Evolutionary conservation across 805 yeast genomes (phyloP), one percentile per base, ranked within the genome.

Genomic region (Monosporozyma yasuniensis): DNA sequence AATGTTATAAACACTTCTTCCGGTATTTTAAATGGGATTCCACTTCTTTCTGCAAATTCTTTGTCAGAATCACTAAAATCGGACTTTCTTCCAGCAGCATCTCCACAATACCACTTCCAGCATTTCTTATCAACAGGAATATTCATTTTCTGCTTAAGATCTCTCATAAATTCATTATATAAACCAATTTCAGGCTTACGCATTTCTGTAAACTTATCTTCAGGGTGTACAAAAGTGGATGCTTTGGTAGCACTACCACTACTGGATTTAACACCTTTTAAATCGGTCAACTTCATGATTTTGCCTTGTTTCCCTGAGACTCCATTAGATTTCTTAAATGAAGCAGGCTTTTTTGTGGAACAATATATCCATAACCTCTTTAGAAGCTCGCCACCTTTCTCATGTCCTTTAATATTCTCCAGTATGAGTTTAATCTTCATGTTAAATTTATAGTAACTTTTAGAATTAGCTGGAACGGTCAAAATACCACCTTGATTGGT

Each of bases 41-140:
- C 78, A 1, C 76, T 60, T 18, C 70, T 73, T 42, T 71, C 54
- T 0, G 98, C 96, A 72, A 90, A 90, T 49, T 52, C 61, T 54
- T 63, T 65, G 64, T 91, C 99, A 46, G 85, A 78, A 57, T 86
- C 89, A 72, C 93, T 86, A 61, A 83, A 85, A 65, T 91, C 98
- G 0, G 61, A 65, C 1, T 62, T 59, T 48, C 98, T 72, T 0
- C 98, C 99, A 6, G 96, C 98, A 0, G 98, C 98, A 69, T 91
- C 99, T 5, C 99, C 99, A n/a, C 89, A 90, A 64, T 69, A 93
- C 44, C 60, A 64, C 18, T 32, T 44, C 57, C 58, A 54, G 8
- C 42, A 39, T 21, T 21, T 19, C 12, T 21, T 10, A 39, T 39
- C 42, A 5, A 28, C n/a, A 4, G 6, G 11, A 3, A 43, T 16